These are phyloP conservation scores for Phialophora chinensis DNA, from an alignment of 2,329 filamentous ascomycete genomes.

Conservation along the genomic window DNA sequence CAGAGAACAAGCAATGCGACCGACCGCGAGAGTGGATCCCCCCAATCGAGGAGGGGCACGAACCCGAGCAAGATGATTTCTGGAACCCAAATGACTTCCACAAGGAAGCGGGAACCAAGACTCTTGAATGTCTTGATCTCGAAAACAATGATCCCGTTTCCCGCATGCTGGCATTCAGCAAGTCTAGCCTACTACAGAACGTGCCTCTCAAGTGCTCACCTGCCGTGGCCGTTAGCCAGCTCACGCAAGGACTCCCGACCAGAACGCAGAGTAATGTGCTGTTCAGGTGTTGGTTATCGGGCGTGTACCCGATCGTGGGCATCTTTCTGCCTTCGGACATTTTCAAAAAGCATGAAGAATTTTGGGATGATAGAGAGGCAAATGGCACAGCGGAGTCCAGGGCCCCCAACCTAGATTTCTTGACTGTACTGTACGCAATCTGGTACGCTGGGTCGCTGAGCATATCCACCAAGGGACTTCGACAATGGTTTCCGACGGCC, in stretches of 20 bases:
- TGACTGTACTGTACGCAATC: constrained; percentile 54
- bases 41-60: neutral
- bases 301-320: constrained; percentile 54
- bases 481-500: constrained; percentile 34
- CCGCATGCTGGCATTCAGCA: constrained; percentile 44
- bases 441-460: constrained; percentile 57
- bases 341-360: constrained; percentile 49
- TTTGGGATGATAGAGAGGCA: constrained; percentile 50
- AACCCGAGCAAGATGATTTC: constrained; percentile 25
- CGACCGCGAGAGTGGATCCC: constrained; percentile 5
- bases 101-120: constrained; percentile 19
- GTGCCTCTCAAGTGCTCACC: constrained; percentile 46
- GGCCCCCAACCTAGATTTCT: constrained; percentile 50
- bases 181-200: constrained; percentile 47
- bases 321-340: constrained; percentile 53
- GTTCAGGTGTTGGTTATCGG: constrained; percentile 55
- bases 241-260: constrained; percentile 51
- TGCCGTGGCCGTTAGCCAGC: constrained; percentile 47
- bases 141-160: constrained; percentile 33
- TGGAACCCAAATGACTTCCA: constrained; percentile 30
- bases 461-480: constrained; percentile 46
- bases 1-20: constrained; percentile 25
- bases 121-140: constrained; percentile 7
- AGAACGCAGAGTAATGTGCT: constrained; percentile 54
- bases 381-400: constrained; percentile 45